Conservation (phyloP, 225 moss, liverwort and hornwort species). For the Bryoerythrophyllum caledonicum region DNA sequence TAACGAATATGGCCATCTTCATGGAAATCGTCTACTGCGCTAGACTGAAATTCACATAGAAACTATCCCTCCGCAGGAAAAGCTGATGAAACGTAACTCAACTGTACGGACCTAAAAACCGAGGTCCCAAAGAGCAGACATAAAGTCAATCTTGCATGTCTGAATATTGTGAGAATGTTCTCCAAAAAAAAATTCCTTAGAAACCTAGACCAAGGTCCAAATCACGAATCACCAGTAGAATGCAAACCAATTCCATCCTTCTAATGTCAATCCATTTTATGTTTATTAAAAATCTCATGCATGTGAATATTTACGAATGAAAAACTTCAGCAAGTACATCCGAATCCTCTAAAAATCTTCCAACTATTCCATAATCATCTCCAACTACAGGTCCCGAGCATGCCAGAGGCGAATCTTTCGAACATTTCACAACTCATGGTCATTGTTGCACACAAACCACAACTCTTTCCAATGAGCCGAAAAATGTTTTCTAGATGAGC, state of each 20-base stretch:
- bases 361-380: conserved; percentile 2
- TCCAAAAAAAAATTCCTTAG: too few relatives aligned
- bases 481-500: not conserved
- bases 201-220: not conserved
- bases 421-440: conserved; percentile 1
- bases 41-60: not conserved
- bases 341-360: not conserved
- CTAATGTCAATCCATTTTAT: not conserved
- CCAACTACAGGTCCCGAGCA: not conserved
- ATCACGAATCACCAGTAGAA: not conserved
- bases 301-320: not conserved
- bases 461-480: conserved; percentile 5
- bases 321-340: not conserved
- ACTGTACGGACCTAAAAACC: not conserved
- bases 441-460: not conserved
- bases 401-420: not conserved
- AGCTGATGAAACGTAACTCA: not conserved
- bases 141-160: not conserved
- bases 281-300: conserved; percentile 18
- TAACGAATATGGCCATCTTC: too few relatives aligned
- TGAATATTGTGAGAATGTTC: conserved; percentile 27
- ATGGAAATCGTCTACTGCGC: not conserved
- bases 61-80: not conserved
- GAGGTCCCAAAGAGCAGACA: not conserved
- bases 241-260: not conserved